Evolutionary conservation across 495 filamentous ascomycete genomes (phyloP).

Genomic region (Hypomontagnella monticulosa): DNA sequence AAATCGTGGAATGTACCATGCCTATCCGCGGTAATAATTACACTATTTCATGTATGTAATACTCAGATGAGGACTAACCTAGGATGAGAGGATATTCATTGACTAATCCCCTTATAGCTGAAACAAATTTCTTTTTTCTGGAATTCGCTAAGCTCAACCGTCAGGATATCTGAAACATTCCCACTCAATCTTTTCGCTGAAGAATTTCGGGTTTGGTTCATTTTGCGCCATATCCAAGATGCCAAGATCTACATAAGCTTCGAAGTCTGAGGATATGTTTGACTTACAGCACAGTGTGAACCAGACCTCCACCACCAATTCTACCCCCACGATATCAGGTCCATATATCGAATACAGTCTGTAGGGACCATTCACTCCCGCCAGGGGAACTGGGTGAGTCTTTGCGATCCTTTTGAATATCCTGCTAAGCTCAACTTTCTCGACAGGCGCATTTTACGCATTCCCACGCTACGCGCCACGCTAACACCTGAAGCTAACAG

Average conservation of each 20-base stretch:
- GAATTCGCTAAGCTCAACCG: conserved; percentile 15
- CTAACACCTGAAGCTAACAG: not conserved
- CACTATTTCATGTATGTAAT: conserved; percentile 3
- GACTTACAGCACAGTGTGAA: not conserved
- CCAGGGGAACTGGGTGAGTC: no score
- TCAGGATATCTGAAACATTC: conserved; percentile 30
- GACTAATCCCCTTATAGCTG: conserved; percentile 9
- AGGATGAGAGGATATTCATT: not conserved
- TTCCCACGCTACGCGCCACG: no score
- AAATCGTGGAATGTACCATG: not conserved
- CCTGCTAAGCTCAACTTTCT: no score
- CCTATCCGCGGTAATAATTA: conserved; percentile 1
- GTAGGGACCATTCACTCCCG: no score
- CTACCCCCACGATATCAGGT: conserved; percentile 1
- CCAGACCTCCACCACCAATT: no score
- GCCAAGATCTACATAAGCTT: no score
- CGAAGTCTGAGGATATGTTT: not conserved
- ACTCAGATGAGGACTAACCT: not conserved
- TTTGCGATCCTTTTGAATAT: no score
- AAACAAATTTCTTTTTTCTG: conserved; percentile 17
- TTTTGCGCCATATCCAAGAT: conserved; percentile 5
- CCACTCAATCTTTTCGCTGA: conserved; percentile 7
- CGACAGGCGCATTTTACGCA: no score
- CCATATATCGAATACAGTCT: conserved; percentile 5
- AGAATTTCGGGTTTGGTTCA: conserved; percentile 10